Conservation (phyloP, 257 asterid species). For the Paulownia fortunei region DNA sequence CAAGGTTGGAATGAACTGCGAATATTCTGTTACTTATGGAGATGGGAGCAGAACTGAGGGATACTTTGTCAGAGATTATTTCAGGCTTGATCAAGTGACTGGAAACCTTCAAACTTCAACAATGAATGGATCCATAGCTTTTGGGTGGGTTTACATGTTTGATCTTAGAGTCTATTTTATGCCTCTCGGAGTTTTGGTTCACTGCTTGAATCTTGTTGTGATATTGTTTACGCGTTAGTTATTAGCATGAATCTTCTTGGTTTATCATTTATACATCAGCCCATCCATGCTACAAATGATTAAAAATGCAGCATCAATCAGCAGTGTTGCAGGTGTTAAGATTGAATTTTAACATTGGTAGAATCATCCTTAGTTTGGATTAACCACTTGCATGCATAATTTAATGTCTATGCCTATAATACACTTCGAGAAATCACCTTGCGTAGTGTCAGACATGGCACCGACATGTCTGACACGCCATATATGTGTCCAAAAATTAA, state of each 20-base stretch:
- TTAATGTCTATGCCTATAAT: neutral
- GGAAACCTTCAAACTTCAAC: constrained; percentile 76
- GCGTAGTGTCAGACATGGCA: neutral
- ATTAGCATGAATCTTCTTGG: constrained; percentile 7
- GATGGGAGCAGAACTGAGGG: constrained; percentile 94
- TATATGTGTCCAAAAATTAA: neutral
- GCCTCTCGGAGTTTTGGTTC: constrained; percentile 21
- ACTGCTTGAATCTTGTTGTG: constrained; percentile 23
- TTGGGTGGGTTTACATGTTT: constrained; percentile 72
- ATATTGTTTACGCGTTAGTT: constrained; percentile 2
- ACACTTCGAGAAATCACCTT: neutral
- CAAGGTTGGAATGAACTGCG: constrained; percentile 74
- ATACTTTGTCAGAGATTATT: constrained; percentile 73
- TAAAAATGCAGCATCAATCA: neutral
- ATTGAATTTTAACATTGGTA: neutral
- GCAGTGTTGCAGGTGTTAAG: neutral
- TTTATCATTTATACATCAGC: constrained; percentile 12
- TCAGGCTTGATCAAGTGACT: constrained; percentile 74
- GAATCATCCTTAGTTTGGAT: constrained; percentile 13
- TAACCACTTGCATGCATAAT: constrained; percentile 19
- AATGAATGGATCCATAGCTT: constrained; percentile 82
- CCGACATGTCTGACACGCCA: neutral
- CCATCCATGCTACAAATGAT: neutral
- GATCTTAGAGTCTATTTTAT: constrained; percentile 23
- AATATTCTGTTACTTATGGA: constrained; percentile 82